Conservation (phyloP, 768 basidiomycete species). For the Tephrocybe sp. region DNA sequence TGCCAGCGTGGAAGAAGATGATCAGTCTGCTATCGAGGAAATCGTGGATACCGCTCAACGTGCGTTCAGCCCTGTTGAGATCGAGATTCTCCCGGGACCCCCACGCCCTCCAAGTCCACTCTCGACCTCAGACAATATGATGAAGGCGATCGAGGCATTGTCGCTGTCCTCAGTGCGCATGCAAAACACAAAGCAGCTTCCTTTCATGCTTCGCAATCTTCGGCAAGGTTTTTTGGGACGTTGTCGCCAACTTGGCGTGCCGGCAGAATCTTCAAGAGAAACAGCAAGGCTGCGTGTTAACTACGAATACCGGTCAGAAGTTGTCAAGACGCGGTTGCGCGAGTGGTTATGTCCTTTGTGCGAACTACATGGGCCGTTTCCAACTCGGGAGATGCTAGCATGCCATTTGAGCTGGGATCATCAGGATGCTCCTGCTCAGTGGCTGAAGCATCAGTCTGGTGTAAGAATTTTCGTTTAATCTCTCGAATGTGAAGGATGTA, state of each 20-base stretch:
- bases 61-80: slow-evolving; percentile 16
- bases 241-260: slow-evolving; percentile 39
- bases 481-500: not conserved
- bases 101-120: slow-evolving; percentile 9
- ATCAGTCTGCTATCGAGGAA: slow-evolving; percentile 9
- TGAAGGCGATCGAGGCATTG: slow-evolving; percentile 34
- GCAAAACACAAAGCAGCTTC: slow-evolving; percentile 41
- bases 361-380: slow-evolving; percentile 41
- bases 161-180: slow-evolving; percentile 33
- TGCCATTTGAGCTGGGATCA: slow-evolving; percentile 56
- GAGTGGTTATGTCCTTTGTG: slow-evolving; percentile 59
- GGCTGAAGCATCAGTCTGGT: slow-evolving; percentile 28
- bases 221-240: slow-evolving; percentile 44
- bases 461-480: slow-evolving; percentile 13
- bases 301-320: slow-evolving; percentile 22
- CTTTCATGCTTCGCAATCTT: slow-evolving; percentile 58
- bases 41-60: slow-evolving; percentile 9
- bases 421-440: slow-evolving; percentile 32
- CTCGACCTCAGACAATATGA: slow-evolving; percentile 20
- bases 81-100: slow-evolving; percentile 18
- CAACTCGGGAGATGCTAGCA: slow-evolving; percentile 40
- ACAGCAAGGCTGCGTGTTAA: slow-evolving; percentile 8
- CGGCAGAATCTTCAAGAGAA: slow-evolving; percentile 21
- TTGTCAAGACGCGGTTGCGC: slow-evolving; percentile 27
- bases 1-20: not conserved